These are phyloP conservation scores for Murraya koenigii DNA, from an alignment of 345 rosid species.

Conservation along the genomic window DNA sequence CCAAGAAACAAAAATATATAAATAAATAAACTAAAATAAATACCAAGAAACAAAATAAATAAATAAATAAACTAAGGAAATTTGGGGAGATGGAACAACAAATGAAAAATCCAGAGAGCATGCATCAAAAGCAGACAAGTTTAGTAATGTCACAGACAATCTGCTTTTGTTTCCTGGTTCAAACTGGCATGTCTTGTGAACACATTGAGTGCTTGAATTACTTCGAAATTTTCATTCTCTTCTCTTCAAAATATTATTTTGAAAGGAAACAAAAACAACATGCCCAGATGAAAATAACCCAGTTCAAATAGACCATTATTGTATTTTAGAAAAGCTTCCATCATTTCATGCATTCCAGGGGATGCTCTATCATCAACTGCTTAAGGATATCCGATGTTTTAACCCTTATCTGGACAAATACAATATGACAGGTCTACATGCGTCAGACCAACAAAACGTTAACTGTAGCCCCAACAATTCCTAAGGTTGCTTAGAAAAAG, in stretches of 20 bases:
- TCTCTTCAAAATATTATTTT: not conserved
- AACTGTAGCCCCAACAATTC: not conserved
- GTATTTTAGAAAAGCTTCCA: not conserved
- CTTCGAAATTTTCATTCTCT: not conserved
- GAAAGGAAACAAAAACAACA: not conserved
- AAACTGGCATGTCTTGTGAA: not conserved
- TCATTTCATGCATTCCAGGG: not conserved
- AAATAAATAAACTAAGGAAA: not conserved
- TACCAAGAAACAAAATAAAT: too few relatives aligned
- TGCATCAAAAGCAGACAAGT: not conserved
- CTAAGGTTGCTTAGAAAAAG: not conserved
- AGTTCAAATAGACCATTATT: not conserved
- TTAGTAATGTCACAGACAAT: not conserved
- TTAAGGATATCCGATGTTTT: not conserved
- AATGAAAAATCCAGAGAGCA: constrained; percentile 6
- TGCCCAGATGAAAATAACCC: not conserved
- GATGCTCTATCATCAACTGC: not conserved
- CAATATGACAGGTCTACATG: not conserved
- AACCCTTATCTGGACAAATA: not conserved
- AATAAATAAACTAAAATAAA: too few relatives aligned
- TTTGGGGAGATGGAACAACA: not conserved
- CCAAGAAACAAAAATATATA: too few relatives aligned
- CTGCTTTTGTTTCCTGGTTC: not conserved
- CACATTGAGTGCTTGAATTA: not conserved
- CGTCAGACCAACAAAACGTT: not conserved